Base-by-base conservation (phyloP, 1,284 basidiomycete genomes). In the Puccinia hordei region DNA sequence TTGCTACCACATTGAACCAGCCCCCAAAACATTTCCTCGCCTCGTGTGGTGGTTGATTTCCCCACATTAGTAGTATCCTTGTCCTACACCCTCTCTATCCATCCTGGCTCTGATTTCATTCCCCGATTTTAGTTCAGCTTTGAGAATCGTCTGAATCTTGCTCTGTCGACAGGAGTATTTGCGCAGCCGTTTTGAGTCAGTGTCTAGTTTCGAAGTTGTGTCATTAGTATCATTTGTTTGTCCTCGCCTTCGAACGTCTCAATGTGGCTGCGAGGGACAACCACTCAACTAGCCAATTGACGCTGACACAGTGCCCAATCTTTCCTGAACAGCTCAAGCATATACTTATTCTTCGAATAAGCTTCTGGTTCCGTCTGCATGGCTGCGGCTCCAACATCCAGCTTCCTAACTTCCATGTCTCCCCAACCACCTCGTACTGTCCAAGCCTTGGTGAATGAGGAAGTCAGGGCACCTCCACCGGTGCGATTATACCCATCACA, bases 401-500 rank as follows among this genome's bases (percentile, higher is more conserved):
- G 55, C 72, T 74, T 74, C 41, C 33, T 63, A 24, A 46, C 46
- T 24, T 38, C 78, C 24, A 73, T 80, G 71, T 63, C 78, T 33
- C n/a, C 59, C 22, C 78, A 80, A 68, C 71, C 78, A 35, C 71
- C 78, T 73, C 55, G 71, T n/a, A 73, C 78, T 22, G 59, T 80
- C 30, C 78, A 73, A n/a, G 55, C 78, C 49, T 38, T 80, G 19
- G 78, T 80, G 27, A 73, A 73, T 35, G 71, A 80, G 59, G 78
- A 73, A 33, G 46, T 55, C 44, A 73, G 69, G 44, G 59, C 69
- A 8, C 71, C 71, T 30, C 78, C 78, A 38, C 78, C 71, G 10
- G 78, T 80, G 30, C 55, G 78, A 59, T 51, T 80, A 46, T 80
- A 80, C 53, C 78, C 90, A 83, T 87, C 90, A 10, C 90, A 89